Conservation (phyloP, 257 asterid genomes). For the Forsythia suspensa region DNA sequence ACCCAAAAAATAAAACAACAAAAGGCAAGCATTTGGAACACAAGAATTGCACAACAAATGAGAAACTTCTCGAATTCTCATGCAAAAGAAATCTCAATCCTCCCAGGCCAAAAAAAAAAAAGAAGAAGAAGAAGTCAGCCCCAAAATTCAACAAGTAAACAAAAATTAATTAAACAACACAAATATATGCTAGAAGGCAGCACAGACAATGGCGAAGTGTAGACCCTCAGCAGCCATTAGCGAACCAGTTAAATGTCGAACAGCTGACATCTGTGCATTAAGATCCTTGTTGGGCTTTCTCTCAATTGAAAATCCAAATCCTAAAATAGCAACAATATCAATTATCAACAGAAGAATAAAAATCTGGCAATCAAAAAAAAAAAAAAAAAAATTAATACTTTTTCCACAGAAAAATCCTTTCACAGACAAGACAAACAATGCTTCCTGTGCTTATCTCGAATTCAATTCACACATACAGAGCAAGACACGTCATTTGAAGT, state of each 20-base stretch:
- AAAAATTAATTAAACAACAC: background rate
- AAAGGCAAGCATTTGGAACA: background rate
- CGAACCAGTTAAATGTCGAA: slow-evolving; percentile 72
- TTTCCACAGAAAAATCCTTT: too few relatives aligned
- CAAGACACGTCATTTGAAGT: background rate
- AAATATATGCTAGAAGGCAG: slow-evolving; percentile 24
- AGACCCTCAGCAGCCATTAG: slow-evolving; percentile 62
- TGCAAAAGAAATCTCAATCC: background rate
- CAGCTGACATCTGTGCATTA: slow-evolving; percentile 47
- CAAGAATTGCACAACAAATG: background rate
- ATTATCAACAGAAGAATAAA: background rate
- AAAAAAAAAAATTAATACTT: too few relatives aligned
- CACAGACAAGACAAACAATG: too few relatives aligned
- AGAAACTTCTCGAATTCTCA: too few relatives aligned
- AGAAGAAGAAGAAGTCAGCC: background rate
- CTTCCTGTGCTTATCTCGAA: background rate
- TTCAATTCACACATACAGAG: background rate
- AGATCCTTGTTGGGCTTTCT: slow-evolving; percentile 34
- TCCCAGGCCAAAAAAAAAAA: background rate
- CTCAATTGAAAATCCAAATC: slow-evolving; percentile 37
- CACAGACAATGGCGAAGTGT: slow-evolving; percentile 76
- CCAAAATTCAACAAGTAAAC: background rate
- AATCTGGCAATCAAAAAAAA: background rate
- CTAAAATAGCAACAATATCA: slow-evolving; percentile 23
- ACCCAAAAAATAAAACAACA: background rate